Base-by-base conservation (phyloP, 306 rosid species). In the Gastrolobium villosum region DNA sequence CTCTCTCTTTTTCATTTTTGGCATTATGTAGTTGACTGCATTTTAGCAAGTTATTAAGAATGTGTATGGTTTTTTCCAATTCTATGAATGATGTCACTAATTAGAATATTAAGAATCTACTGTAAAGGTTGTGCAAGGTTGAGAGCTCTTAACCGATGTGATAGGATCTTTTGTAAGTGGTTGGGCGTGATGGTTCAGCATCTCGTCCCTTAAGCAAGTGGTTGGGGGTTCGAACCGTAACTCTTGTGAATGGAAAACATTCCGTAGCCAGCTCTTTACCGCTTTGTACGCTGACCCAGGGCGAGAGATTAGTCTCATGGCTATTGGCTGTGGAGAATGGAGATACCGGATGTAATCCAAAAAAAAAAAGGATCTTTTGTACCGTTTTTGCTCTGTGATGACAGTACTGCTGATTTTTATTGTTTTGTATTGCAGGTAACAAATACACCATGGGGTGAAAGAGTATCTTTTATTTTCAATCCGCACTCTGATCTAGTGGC, bases 401-500 rank as follows among this genome's bases (percentile, higher is more conserved):
- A 66, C 45, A 2, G 34, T 76, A 41, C 26, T 79, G 67, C 28
- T 59, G 3, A 15, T 13, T 57, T 3, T 43, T 6, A 41, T 43
- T 10, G 28, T 49, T 70, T 76, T 56, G 82, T 69, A 65, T 82
- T 81, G 76, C 86, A 95, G 99, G 98, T 91, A 28, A 92, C 98
- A 36, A 95, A 95, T 80, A 90, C 98, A 53, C 99, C 99, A 52
- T 95, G 98, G 97, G 98, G 97, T 26, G 98, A 95, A 82, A 82
- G 95, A 82, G 96, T 88, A 46, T 56, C 86, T 15, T 92, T 92
- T 74, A 74, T 84, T 79, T 94, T 95, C 79, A 71, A 92, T 66
- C 98, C 98, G 0, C 78, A 81, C 74, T 83, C 92, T 64, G 99
- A 95, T 87, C 52, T 90, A 9, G 94, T 92, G 72, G 96, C 99